Evolutionary conservation across 2,329 filamentous ascomycete species (phyloP).

Genomic region (Fusarium proliferatum): DNA sequence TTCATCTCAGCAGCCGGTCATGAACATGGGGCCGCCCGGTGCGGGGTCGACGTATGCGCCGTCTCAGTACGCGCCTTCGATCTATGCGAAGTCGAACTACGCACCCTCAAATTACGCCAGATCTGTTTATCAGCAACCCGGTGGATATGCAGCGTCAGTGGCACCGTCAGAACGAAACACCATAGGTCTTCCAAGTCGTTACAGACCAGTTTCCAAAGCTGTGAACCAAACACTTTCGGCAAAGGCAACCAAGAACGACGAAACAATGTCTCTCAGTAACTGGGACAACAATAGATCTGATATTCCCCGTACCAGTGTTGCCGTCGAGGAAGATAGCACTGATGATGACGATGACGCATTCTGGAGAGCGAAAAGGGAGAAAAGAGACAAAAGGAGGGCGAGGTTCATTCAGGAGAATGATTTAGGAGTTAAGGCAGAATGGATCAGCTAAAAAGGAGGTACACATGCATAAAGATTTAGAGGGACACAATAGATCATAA

Average conservation of each 20-base stretch:
- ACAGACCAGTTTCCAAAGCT: conserved; percentile 26
- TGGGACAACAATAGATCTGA: not conserved
- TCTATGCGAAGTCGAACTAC: conserved; percentile 8
- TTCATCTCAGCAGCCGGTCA: not conserved
- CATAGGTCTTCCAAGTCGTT: conserved; percentile 30
- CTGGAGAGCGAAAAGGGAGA: conserved; percentile 23
- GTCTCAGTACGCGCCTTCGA: conserved; percentile 1
- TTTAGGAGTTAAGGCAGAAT: conserved; percentile 4
- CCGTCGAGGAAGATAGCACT: not conserved
- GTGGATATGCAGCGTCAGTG: conserved; percentile 16
- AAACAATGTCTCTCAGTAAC: not conserved
- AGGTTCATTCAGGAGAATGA: conserved; percentile 20
- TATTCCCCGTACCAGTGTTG: not conserved
- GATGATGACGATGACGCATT: conserved; percentile 21
- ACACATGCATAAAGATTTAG: not conserved
- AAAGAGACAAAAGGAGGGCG: conserved; percentile 24
- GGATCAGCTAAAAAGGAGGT: not conserved
- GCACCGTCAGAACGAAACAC: conserved; percentile 31
- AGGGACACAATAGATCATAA: not conserved
- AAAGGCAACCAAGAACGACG: not conserved
- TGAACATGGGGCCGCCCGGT: not conserved
- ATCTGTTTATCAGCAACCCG: conserved; percentile 1
- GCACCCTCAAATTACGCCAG: conserved; percentile 14
- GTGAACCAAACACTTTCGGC: not conserved
- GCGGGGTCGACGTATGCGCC: not conserved